Evolutionary conservation across 2,329 filamentous ascomycete species (phyloP).

Genomic region (Lecanosticta acicola): DNA sequence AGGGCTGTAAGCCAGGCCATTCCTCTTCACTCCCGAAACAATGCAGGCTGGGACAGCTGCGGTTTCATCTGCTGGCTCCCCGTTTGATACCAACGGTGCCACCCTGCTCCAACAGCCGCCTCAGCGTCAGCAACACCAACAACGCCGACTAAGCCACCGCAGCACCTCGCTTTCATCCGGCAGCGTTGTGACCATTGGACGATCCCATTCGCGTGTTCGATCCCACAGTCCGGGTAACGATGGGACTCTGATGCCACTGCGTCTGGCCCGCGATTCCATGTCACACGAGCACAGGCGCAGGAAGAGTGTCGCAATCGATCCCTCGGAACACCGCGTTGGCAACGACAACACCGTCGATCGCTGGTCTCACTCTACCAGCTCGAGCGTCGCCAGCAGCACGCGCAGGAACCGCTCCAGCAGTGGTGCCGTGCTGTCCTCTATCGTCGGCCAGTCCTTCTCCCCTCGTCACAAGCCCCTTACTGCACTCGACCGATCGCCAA

Average conservation of each 20-base stretch:
- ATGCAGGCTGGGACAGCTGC: slow-evolving; percentile 8
- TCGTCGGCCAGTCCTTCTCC: slow-evolving; percentile 32
- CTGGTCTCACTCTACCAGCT: slow-evolving; percentile 54
- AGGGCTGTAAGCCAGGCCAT: not conserved
- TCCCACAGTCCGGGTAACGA: slow-evolving; percentile 23
- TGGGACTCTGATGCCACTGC: slow-evolving; percentile 21
- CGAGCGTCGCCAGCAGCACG: slow-evolving; percentile 38
- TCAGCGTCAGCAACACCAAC: slow-evolving; percentile 2
- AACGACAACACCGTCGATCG: slow-evolving; percentile 49
- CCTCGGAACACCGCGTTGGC: slow-evolving; percentile 9
- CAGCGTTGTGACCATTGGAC: slow-evolving; percentile 37
- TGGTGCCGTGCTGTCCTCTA: slow-evolving; percentile 34
- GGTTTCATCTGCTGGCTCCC: slow-evolving; percentile 3
- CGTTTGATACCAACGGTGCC: slow-evolving; percentile 6
- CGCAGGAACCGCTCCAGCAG: slow-evolving; percentile 37
- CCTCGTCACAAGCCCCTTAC: slow-evolving; percentile 27
- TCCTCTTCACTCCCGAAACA: slow-evolving; percentile 3
- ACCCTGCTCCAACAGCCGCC: not conserved
- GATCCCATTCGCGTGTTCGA: slow-evolving; percentile 25
- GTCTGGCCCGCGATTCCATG: slow-evolving; percentile 20
- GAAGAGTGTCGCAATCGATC: slow-evolving; percentile 40
- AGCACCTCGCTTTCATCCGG: slow-evolving; percentile 42
- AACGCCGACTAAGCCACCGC: slow-evolving; percentile 24
- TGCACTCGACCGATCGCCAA: slow-evolving; percentile 32
- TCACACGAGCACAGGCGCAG: slow-evolving; percentile 30